Base-by-base conservation (phyloP, 192 early-diverging fungal genomes). In the Coemansia sp. region DNA sequence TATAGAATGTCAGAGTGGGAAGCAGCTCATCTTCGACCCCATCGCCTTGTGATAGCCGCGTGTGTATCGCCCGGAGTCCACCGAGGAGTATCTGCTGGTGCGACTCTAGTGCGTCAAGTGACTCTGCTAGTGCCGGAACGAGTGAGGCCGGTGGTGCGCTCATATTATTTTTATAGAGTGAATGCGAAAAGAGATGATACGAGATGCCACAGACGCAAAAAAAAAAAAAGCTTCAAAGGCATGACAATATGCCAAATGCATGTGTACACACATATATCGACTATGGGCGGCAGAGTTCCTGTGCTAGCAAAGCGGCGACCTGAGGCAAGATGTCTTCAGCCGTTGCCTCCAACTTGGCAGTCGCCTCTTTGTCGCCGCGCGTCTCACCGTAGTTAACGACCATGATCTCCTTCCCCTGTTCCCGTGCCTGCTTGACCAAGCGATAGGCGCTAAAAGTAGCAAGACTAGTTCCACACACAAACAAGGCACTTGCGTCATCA, bases 371-470 rank as follows among this genome's bases (percentile, higher is more conserved):
- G 42, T 95, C 93, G 5, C 89, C 94, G 35, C 94, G 74, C 0
- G 94, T 93, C 53, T 76, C 81, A 3, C 96, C 95, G 47, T 89
- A 73, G 62, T 93, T 96, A 19, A 95, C 66, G 6, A 93, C 82
- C 21, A 82, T 85, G 9, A 96, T 79, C 6, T 87, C 82, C 19
- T 88, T 87, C 4, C 89, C 86, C 3, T 72, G 28, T 30, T 89
- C 84, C 16, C 86, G 76, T 2, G 91, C 93, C 2, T 85, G 72
- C 58, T 87, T 86, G 13, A 91, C 86, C 8, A 98, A 82, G 6
- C 94, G 87, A 66, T 87, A 93, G 0, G 93, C 90, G 7, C 90
- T 93, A 73, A 90, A 96, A 5, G 95, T 95, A 11, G 91, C 87
- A 40, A 96, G 77, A 3, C 92, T 91, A 7, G 90, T 87, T 2